Percentiles rank a stretch among this genome's conserved stretches.
These are phyloP conservation scores for Tuber umbilicatum DNA, from an alignment of 495 filamentous ascomycete species.

Conservation along the genomic window DNA sequence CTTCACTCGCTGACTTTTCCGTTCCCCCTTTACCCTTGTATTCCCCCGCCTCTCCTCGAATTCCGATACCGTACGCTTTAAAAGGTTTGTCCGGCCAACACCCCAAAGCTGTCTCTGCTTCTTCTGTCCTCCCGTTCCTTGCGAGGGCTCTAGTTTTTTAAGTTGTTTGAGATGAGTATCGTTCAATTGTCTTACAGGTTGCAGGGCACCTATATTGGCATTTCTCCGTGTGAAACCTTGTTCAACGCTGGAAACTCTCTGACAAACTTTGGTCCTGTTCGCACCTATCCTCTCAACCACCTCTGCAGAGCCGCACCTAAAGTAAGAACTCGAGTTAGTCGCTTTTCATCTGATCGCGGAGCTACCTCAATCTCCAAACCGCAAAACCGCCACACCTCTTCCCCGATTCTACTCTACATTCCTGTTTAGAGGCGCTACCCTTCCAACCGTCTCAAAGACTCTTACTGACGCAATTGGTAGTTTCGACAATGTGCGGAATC, in stretches of 20 bases:
- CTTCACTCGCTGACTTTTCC: not conserved
- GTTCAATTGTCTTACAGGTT: not conserved
- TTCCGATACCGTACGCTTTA: not conserved
- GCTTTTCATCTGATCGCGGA: not conserved
- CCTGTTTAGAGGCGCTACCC: not conserved
- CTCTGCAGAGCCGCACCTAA: not conserved
- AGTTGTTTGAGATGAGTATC: not conserved
- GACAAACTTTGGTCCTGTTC: not conserved
- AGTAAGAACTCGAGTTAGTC: not conserved
- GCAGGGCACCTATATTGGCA: not conserved
- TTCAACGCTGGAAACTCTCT: not conserved
- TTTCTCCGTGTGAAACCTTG: not conserved
- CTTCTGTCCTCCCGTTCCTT: not conserved
- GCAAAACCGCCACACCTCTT: not conserved
- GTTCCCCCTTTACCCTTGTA: not conserved
- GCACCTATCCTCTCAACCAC: not conserved
- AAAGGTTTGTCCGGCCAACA: not conserved
- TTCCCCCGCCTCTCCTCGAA: not conserved
- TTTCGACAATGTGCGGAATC: constrained; percentile 72
- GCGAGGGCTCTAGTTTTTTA: not conserved
- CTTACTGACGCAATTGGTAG: not conserved
- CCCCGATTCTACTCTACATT: not conserved
- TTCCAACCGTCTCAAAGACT: not conserved
- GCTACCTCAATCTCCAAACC: not conserved
- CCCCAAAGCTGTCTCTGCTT: not conserved